Percentiles rank a stretch among this genome's conserved stretches.
Conservation (phyloP, 148 eudicot species). For the Camellia lanceoleosa region DNA sequence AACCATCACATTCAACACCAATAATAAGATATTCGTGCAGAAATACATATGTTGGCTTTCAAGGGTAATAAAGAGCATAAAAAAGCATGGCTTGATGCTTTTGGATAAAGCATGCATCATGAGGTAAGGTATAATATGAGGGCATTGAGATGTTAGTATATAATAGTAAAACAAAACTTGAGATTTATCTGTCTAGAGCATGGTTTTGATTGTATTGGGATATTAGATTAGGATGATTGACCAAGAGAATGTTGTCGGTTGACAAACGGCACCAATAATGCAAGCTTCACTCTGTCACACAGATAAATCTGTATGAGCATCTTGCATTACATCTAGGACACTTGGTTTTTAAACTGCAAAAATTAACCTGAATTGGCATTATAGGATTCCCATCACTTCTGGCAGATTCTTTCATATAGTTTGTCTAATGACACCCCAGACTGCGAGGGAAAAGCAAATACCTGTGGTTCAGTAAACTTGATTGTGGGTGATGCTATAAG, state of each 20-base stretch:
- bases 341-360: too few relatives aligned
- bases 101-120: neutral
- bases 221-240: too few relatives aligned
- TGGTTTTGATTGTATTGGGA: too few relatives aligned
- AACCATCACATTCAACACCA: neutral
- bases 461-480: conserved; percentile 59
- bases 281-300: too few relatives aligned
- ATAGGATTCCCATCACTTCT: neutral
- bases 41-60: neutral
- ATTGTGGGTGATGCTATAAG: conserved; percentile 44
- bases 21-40: neutral
- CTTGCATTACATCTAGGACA: too few relatives aligned
- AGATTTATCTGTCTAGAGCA: too few relatives aligned
- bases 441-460: conserved; percentile 12
- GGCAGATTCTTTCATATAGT: neutral
- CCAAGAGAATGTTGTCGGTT: too few relatives aligned
- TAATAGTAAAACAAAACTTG: too few relatives aligned
- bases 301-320: too few relatives aligned
- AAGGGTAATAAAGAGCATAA: neutral
- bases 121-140: conserved; percentile 6
- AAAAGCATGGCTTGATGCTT: neutral
- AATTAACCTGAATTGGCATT: too few relatives aligned
- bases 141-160: neutral
- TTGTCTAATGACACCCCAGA: neutral
- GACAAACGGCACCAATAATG: too few relatives aligned